A percentile compares a stretch with the other conserved stretches of the same genome.
These are phyloP conservation scores for Ophiocordyceps robertsii DNA, from an alignment of 2,329 filamentous ascomycete species.

Conservation along the genomic window DNA sequence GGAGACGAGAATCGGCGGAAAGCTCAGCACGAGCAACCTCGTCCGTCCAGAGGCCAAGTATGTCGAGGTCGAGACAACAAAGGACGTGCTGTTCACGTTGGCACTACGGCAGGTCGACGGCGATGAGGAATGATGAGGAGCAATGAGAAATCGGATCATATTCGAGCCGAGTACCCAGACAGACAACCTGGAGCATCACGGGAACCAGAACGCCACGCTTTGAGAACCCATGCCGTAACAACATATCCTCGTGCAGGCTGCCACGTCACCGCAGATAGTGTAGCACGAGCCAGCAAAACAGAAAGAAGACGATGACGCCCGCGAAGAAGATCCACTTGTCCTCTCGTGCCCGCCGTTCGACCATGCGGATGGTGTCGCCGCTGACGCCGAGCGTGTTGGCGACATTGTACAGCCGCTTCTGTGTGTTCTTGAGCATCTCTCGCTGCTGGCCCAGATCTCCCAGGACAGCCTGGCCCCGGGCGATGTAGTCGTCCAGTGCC, in stretches of 20 bases:
- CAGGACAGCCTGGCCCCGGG: constrained; percentile 78
- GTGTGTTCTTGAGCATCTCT: constrained; percentile 90
- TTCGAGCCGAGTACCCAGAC: neutral
- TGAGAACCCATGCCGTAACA: constrained; percentile 1
- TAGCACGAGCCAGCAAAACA: constrained; percentile 84
- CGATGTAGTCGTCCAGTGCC: constrained; percentile 88
- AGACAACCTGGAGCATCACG: neutral
- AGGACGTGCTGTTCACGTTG: constrained; percentile 62
- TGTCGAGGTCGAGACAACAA: constrained; percentile 48
- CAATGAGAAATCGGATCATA: neutral
- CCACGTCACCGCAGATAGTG: constrained; percentile 52
- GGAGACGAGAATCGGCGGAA: constrained; percentile 61
- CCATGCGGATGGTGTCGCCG: constrained; percentile 93
- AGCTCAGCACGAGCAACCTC: constrained; percentile 71
- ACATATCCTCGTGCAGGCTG: constrained; percentile 1
- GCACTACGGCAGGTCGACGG: constrained; percentile 34
- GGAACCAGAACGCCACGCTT: constrained; percentile 4
- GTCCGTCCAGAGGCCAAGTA: constrained; percentile 44
- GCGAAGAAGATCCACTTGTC: constrained; percentile 98
- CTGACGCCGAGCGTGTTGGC: constrained; percentile 89
- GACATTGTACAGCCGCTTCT: constrained; percentile 79
- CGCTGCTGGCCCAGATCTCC: constrained; percentile 80
- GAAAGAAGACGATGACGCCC: constrained; percentile 74
- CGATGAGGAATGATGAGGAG: constrained; percentile 18
- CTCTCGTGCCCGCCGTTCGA: constrained; percentile 79